Evolutionary conservation across 768 basidiomycete species (phyloP), one percentile per base, ranked within the genome.

Genomic region (Agaricus subrufescens): DNA sequence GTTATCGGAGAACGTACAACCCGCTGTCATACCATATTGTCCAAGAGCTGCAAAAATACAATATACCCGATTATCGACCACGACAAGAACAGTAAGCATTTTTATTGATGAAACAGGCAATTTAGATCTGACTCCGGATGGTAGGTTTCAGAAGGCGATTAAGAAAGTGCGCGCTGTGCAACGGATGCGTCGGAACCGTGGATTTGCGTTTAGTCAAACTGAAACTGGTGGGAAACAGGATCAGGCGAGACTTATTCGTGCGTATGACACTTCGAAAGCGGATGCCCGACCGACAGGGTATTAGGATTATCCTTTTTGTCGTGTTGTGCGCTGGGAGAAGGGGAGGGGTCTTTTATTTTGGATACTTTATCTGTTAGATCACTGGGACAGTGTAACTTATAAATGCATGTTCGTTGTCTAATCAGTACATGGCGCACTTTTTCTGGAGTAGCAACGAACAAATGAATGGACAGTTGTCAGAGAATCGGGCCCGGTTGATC

Each of bases 141-240:
- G 27, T 56, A 95, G 92, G 71, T 97, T 97, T 74, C 94, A 98
- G 71, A 97, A 98, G 69, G 97, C 97, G 14, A 99, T 99, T 80
- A 98, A 98, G 73, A 99, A 99, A 70, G 97, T 99, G 11, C 85
- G 97, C n/a, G 97, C 97, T 0, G 91, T 94, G 2, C 97, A 99
- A 67, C 85, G 97, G 34, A 93, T 98, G 90, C 87, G 97, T 12
- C 81, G 92, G 55, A 97, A 93, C 60, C 86, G 97, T 47, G 97
- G 97, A 3, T 99, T 98, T 68, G 97, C 97, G 3, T 99, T 99
- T 77, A 94, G 90, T 69, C 95, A 98, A 71, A 97, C 94, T 2
- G 95, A 98, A 71, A 89, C 88, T 61, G 77, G 80, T 27, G 82
- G 84, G 30, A 84, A 84, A 60, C 88, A 95, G 72, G 94, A 96